phyloP scores from a whole-genome alignment of 768 basidiomycete genomes.

The Exidia glandulosa region DNA sequence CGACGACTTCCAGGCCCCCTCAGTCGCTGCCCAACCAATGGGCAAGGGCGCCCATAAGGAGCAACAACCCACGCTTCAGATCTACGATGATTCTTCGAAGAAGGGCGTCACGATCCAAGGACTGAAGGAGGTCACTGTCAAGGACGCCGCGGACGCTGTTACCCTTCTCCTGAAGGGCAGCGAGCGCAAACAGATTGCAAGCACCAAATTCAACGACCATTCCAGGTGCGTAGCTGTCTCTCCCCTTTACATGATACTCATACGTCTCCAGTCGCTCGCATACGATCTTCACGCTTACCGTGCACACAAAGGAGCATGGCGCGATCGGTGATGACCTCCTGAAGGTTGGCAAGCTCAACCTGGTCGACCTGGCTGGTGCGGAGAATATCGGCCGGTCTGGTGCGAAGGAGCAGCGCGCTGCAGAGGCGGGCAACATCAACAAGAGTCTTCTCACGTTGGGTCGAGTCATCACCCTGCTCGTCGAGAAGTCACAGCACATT shows the following conservation, averaged over 20 bases:
- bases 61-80: slow-evolving; percentile 55
- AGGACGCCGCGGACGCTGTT: slow-evolving; percentile 73
- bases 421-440: slow-evolving; percentile 98
- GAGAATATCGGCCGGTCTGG: slow-evolving; percentile 96
- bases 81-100: slow-evolving; percentile 86
- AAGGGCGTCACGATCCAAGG: slow-evolving; percentile 91
- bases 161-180: slow-evolving; percentile 81
- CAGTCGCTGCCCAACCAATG: slow-evolving; percentile 60
- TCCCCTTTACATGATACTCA: neutral
- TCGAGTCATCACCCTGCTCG: slow-evolving; percentile 90
- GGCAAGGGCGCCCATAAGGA: slow-evolving; percentile 42
- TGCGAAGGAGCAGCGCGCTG: slow-evolving; percentile 86
- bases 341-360: slow-evolving; percentile 88
- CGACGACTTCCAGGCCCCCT: slow-evolving; percentile 60
- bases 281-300: slow-evolving; percentile 92
- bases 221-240: slow-evolving; percentile 33
- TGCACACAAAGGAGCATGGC: slow-evolving; percentile 83
- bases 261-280: slow-evolving; percentile 64
- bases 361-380: slow-evolving; percentile 74
- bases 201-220: slow-evolving; percentile 96
- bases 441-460: slow-evolving; percentile 95
- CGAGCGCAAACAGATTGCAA: slow-evolving; percentile 81
- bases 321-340: slow-evolving; percentile 76
- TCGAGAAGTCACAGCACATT: slow-evolving; percentile 83
- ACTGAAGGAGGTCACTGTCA: slow-evolving; percentile 79